Conservation (phyloP, 164 flowering plant species). For the Annona cherimola region DNA sequence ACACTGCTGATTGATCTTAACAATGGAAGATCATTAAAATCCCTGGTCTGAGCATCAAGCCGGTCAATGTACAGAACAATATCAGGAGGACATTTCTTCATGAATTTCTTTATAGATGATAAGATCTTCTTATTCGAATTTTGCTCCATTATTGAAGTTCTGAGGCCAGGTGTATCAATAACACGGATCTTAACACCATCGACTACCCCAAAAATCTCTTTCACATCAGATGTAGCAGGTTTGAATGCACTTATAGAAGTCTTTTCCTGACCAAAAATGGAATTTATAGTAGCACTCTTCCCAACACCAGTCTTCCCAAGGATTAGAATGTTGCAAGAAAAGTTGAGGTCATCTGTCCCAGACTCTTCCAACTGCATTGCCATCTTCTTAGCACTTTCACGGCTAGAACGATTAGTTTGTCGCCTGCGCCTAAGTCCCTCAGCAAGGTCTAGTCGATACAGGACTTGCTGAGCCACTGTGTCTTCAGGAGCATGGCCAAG, state of each 20-base stretch:
- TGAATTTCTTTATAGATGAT: conserved; percentile 58
- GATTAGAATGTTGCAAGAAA: conserved; percentile 71
- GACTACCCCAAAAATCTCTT: conserved; percentile 56
- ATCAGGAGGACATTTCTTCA: conserved; percentile 72
- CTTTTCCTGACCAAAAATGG: conserved; percentile 78
- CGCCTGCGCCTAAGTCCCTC: conserved; percentile 42
- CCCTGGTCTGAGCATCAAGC: conserved; percentile 70
- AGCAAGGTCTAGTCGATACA: conserved; percentile 66
- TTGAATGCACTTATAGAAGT: conserved; percentile 58
- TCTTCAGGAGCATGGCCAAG: conserved; percentile 80
- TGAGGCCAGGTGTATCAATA: conserved; percentile 86
- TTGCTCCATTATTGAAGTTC: conserved; percentile 69
- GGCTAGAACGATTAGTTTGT: conserved; percentile 48
- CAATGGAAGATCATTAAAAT: conserved; percentile 81
- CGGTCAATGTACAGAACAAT: conserved; percentile 85
- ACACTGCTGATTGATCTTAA: conserved; percentile 50
- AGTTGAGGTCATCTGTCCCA: conserved; percentile 51
- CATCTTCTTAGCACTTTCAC: conserved; percentile 63
- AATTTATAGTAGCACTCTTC: conserved; percentile 93
- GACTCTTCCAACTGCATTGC: conserved; percentile 66
- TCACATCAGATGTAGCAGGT: conserved; percentile 56
- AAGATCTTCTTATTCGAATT: conserved; percentile 50
- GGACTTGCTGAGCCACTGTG: conserved; percentile 72
- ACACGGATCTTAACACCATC: conserved; percentile 73
- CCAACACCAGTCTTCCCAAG: conserved; percentile 96